Evolutionary conservation across 1,139 yeast genomes (phyloP).

Genomic region (Saccharomyces hybrid): DNA sequence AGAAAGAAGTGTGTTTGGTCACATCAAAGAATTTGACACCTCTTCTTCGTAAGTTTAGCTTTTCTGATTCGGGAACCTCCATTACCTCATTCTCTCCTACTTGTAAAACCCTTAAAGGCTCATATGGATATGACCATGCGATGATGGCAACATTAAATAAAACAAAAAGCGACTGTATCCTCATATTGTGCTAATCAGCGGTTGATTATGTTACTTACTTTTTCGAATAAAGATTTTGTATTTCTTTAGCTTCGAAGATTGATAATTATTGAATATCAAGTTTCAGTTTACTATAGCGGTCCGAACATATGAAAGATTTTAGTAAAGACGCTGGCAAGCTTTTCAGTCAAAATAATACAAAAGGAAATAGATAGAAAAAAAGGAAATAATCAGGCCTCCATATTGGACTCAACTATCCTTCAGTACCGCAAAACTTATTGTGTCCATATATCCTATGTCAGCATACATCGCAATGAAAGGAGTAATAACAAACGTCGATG

Average conservation of each 20-base stretch:
- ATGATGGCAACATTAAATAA: not conserved
- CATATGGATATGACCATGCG: conserved; percentile 8
- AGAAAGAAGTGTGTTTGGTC: conserved; percentile 38
- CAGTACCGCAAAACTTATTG: not conserved
- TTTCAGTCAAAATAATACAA: not conserved
- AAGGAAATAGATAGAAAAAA: not conserved
- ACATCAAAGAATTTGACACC: conserved; percentile 64
- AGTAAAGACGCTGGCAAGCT: not conserved
- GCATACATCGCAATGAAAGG: not conserved
- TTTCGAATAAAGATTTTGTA: not conserved
- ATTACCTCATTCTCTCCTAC: conserved; percentile 30
- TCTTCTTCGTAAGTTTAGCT: conserved; percentile 44
- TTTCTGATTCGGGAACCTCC: conserved; percentile 48
- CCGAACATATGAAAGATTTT: not conserved
- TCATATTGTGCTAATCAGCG: not conserved
- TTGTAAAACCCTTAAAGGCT: conserved; percentile 17
- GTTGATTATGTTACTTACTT: not conserved
- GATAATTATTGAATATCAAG: not conserved
- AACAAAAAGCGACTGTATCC: not conserved
- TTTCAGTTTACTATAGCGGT: not conserved
- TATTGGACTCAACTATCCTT: not conserved
- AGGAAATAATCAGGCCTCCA: not conserved
- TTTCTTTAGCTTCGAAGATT: not conserved
- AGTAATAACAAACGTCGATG: conserved; percentile 6
- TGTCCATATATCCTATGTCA: not conserved